phyloP scores from a whole-genome alignment of 805 yeast genomes.

The Hanseniaspora jakobsenii region DNA sequence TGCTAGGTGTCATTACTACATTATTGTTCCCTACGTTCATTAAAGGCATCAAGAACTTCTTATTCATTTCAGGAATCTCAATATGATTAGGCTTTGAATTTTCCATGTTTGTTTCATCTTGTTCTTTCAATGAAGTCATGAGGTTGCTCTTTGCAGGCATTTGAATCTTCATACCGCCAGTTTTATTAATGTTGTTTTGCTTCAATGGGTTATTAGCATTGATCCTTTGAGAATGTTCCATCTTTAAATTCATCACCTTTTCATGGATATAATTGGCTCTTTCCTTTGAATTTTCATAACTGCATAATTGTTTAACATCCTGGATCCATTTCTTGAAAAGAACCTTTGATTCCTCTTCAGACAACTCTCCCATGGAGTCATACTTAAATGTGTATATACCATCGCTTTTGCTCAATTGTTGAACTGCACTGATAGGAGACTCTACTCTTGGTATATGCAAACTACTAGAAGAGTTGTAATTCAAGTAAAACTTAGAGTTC shows the following conservation, averaged over 20 bases:
- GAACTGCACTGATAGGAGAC: no score
- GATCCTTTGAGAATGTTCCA: slow-evolving; percentile 10
- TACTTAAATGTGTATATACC: slow-evolving; percentile 25
- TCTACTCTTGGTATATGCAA: no score
- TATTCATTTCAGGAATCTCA: slow-evolving; percentile 1
- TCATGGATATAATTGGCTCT: slow-evolving; percentile 40
- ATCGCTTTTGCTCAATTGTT: no score
- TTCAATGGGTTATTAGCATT: no score
- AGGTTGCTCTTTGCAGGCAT: no score
- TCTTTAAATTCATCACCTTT: slow-evolving; percentile 19
- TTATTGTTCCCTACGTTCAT: slow-evolving; percentile 19
- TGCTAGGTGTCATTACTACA: slow-evolving; percentile 27
- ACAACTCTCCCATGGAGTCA: slow-evolving; percentile 34
- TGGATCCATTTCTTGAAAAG: slow-evolving; percentile 43
- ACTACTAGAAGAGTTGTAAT: neutral
- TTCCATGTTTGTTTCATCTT: no score
- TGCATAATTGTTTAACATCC: slow-evolving; percentile 42
- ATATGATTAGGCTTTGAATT: slow-evolving; percentile 14
- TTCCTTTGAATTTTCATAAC: slow-evolving; percentile 36
- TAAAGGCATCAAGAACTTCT: neutral
- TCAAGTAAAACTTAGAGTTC: no score
- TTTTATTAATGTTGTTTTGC: no score
- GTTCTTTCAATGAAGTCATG: no score
- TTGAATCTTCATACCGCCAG: no score
- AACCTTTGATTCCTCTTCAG: slow-evolving; percentile 18